Evolutionary conservation across 2,329 filamentous ascomycete genomes (phyloP), one percentile per base, ranked within the genome.

Genomic region (Fusarium mundagurra): DNA sequence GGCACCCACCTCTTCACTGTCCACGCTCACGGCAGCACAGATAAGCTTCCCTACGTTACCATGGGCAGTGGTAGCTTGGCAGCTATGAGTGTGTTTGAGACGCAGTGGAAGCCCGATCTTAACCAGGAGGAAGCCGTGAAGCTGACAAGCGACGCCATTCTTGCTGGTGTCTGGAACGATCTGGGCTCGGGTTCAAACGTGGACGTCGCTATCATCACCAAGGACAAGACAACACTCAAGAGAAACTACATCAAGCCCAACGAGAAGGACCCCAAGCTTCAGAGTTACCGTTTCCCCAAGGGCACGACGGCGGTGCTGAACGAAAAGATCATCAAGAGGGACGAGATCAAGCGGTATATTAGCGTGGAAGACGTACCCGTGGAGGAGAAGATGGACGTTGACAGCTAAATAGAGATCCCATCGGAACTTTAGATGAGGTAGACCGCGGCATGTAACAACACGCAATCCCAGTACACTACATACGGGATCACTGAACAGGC

Each of bases 81-180:
- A 34, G 96, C 96, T 82, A 99, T 99, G 96, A 94, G 94, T 38
- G 93, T 99, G 59, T 99, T 99, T 81, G 96, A 99, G 88, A 97
- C 95, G 57, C 92, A 92, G 85, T 99, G 97, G 97, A 94, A 95
- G 89, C 86, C 91, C 13, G 86, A 91, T 70, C 84, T 98, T 82
- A 92, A 89, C 73, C 88, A 90, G 77, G 93, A 97, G 43, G 93
- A 93, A 57, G 95, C 95, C n/a, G 87, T 98, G 68, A 91, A 92
- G 80, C 87, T 98, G 73, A 92, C 92, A 81, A 90, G 93, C 64
- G 92, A 98, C 77, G 96, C 96, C 53, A 98, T 99, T 81, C 88
- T 95, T 86, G 93, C 97, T 17, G 96, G 96, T 92, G 97, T 99
- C 85, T 99, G 96, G 88, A 99, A 99, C 88, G 96, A 99, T 85